Evolutionary conservation across 495 filamentous ascomycete species (phyloP).

Genomic region (Daldinia concentrica): DNA sequence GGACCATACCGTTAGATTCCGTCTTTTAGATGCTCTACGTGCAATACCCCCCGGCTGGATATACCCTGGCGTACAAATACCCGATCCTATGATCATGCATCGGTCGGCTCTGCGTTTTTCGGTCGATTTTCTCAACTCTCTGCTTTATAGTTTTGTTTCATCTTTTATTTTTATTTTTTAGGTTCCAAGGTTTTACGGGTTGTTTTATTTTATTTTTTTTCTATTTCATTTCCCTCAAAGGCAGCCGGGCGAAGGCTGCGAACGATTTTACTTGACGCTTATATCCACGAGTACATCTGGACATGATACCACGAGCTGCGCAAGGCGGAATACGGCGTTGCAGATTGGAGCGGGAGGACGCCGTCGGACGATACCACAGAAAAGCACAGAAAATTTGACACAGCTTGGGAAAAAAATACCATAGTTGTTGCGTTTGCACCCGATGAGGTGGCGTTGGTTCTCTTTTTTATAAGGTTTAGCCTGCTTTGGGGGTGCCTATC

Average conservation of each 20-base stretch:
- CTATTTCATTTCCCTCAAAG: constrained; percentile 12
- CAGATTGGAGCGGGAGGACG: constrained; percentile 47
- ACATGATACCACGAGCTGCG: constrained; percentile 51
- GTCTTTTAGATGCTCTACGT: constrained; percentile 54
- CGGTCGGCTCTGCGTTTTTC: constrained; percentile 62
- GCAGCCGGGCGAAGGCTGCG: constrained; percentile 36
- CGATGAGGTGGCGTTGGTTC: constrained; percentile 34
- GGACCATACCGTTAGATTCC: constrained; percentile 81
- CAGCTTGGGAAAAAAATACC: constrained; percentile 42
- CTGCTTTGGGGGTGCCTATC: constrained; percentile 16
- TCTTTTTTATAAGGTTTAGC: constrained; percentile 33
- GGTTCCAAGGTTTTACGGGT: constrained; percentile 1
- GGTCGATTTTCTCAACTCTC: constrained; percentile 32
- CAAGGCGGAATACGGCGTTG: constrained; percentile 48
- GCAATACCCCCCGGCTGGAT: constrained; percentile 64
- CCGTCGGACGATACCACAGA: constrained; percentile 50
- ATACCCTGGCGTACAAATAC: constrained; percentile 65
- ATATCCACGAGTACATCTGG: constrained; percentile 48
- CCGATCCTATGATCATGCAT: constrained; percentile 63
- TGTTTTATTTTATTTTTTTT: neutral
- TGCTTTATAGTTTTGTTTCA: constrained; percentile 40
- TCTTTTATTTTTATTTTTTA: constrained; percentile 20
- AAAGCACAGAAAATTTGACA: constrained; percentile 47
- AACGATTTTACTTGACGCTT: constrained; percentile 47
- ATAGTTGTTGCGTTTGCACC: constrained; percentile 34